Evolutionary conservation across 768 basidiomycete species (phyloP).

Genomic region (Mycena vitilis): DNA sequence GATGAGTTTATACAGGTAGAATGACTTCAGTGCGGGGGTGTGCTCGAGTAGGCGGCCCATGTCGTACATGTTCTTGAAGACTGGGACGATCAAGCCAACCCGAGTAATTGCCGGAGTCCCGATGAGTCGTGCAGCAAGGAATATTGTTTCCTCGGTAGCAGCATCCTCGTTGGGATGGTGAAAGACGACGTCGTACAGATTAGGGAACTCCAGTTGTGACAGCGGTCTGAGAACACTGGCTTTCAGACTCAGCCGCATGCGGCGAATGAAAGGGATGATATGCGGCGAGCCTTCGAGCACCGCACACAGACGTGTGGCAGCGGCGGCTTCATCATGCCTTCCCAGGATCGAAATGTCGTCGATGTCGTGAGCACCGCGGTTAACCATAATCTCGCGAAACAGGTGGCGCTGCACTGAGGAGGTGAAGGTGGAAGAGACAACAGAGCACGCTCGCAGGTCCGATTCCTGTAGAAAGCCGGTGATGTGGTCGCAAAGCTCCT

Average conservation of each 20-base stretch:
- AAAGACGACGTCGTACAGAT: slow-evolving; percentile 17
- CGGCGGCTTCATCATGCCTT: background rate
- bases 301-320: background rate
- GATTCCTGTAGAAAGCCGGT: slow-evolving; percentile 1
- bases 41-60: slow-evolving; percentile 17
- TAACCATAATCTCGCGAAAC: slow-evolving; percentile 25
- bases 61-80: background rate
- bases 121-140: slow-evolving; percentile 11
- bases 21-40: background rate
- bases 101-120: background rate
- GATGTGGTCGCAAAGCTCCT: slow-evolving; percentile 12
- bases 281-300: slow-evolving; percentile 15
- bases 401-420: slow-evolving; percentile 17
- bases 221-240: background rate
- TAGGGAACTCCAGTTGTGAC: slow-evolving; percentile 5
- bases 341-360: slow-evolving; percentile 12
- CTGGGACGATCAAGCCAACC: slow-evolving; percentile 7
- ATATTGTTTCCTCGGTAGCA: background rate
- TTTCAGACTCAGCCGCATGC: slow-evolving; percentile 16
- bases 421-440: slow-evolving; percentile 4
- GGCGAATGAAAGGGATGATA: slow-evolving; percentile 8
- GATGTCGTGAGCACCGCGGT: slow-evolving; percentile 12
- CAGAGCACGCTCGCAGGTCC: slow-evolving; percentile 16
- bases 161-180: background rate
- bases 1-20: background rate